Evolutionary conservation across 257 asterid species (phyloP).

Genomic region (Marsdenia floribunda): DNA sequence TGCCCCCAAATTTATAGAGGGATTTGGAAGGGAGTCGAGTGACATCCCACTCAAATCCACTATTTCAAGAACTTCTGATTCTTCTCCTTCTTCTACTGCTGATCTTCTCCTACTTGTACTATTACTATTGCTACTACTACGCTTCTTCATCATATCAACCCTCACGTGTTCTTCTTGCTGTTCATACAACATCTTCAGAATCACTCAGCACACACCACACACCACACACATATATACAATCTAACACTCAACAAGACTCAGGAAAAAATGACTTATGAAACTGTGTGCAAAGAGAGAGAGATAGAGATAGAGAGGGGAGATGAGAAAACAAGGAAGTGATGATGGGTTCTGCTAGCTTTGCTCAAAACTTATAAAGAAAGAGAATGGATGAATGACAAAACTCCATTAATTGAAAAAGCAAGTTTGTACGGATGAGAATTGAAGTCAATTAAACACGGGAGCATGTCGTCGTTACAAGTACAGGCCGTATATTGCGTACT

Average conservation of each 20-base stretch:
- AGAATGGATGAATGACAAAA: neutral
- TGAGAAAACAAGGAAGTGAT: neutral
- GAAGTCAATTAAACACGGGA: neutral
- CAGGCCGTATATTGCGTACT: neutral
- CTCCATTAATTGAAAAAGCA: neutral
- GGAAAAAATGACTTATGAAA: too few relatives aligned
- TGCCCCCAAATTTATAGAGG: constrained; percentile 44
- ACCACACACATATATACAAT: neutral
- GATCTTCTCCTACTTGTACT: neutral
- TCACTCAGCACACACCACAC: neutral
- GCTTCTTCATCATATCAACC: constrained; percentile 8
- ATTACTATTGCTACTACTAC: neutral
- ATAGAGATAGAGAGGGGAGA: too few relatives aligned
- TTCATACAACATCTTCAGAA: constrained; percentile 16
- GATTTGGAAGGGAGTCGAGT: constrained; percentile 45
- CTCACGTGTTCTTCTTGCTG: constrained; percentile 1
- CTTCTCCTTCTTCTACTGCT: neutral
- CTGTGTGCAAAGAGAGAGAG: too few relatives aligned
- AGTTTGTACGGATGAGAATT: constrained; percentile 2
- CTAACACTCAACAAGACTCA: neutral
- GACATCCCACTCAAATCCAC: constrained; percentile 85
- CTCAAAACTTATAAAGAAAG: neutral
- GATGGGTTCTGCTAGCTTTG: neutral
- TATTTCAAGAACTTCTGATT: constrained; percentile 33
- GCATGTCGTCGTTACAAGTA: neutral